Evolutionary conservation across 2,329 filamentous ascomycete species (phyloP), one percentile per base, ranked within the genome.

Genomic region (Ilyonectria destructans): DNA sequence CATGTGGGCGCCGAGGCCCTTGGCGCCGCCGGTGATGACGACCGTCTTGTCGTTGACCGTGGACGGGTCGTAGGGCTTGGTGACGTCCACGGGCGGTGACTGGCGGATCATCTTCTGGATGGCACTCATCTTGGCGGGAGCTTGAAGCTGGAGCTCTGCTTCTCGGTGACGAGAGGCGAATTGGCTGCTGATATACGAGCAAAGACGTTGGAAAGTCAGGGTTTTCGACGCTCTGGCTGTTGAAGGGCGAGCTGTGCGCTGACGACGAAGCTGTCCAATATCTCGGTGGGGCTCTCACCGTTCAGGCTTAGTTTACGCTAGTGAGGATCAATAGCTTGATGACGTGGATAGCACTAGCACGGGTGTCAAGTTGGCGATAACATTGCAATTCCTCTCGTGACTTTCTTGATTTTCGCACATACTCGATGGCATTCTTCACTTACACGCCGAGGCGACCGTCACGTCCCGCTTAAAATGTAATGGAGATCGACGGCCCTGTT

Each of bases 1-100:
- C 75, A 90, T 87, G 21, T 83, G 84, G 12, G 86, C 85, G 2
- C 89, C 89, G 68, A 91, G 84, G 8, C 89, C 89, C 63, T 88
- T 89, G 23, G 90, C 89, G 31, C 88, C 90, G 52, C 90, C 90
- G 0, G 90, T 92, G 71, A 92, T 87, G 66, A 92, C 74, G 58
- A 92, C 87, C 1, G 85, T 89, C 77, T 90, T 91, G 71, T 80
- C 84, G 8, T 80, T 80, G 37, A 91, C 81, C 65, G 81, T 84
- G 8, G 80, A 73, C 1, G 80, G 71, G 69, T 87, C 82, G 74
- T 85, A 87, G 2, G 84, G 80, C 37, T 77, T 74, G 15, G 78
- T 80, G 31, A 82, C 75, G 71, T 89, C 85, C 58, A 89, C 74
- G 9, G 86, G 85, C 9, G 77, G 73, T 17, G 85, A 87, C 70